These are phyloP conservation scores for Geranium incanum DNA, from an alignment of 441 rosid species.

Conservation along the genomic window DNA sequence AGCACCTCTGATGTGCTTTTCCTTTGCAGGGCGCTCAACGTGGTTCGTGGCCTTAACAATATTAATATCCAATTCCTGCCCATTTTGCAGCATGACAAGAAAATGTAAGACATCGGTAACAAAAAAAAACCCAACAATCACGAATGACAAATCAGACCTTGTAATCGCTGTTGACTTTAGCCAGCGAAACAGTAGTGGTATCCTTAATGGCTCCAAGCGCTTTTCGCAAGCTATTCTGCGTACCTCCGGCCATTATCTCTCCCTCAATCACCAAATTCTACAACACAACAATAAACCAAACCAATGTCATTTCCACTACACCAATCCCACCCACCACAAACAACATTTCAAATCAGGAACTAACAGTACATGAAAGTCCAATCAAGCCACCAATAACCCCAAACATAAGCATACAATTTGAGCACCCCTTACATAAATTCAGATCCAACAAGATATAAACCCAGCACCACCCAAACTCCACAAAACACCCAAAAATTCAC, in stretches of 20 bases:
- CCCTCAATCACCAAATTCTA: constrained; percentile 41
- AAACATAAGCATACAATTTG: neutral
- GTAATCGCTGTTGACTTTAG: constrained; percentile 90
- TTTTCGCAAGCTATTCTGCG: constrained; percentile 82
- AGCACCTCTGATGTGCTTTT: constrained; percentile 74
- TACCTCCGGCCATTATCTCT: constrained; percentile 73
- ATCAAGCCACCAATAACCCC: neutral
- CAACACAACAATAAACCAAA: constrained; percentile 17
- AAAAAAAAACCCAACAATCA: neutral
- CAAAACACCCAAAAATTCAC: neutral
- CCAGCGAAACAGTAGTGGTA: constrained; percentile 90
- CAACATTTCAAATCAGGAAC: neutral
- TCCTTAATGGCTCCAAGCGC: constrained; percentile 94
- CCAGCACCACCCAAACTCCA: neutral
- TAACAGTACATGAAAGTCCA: neutral
- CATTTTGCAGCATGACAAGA: neutral
- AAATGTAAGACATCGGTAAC: constrained; percentile 1
- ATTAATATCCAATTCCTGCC: constrained; percentile 87
- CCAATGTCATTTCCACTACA: constrained; percentile 11
- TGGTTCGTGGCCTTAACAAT: constrained; percentile 91
- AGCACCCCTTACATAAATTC: neutral
- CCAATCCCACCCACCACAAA: constrained; percentile 2
- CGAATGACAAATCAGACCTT: constrained; percentile 37
- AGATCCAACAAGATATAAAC: neutral
- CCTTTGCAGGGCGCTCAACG: constrained; percentile 85